Base-by-base conservation (phyloP, 805 yeast genomes). In the Pichia occidentalis region DNA sequence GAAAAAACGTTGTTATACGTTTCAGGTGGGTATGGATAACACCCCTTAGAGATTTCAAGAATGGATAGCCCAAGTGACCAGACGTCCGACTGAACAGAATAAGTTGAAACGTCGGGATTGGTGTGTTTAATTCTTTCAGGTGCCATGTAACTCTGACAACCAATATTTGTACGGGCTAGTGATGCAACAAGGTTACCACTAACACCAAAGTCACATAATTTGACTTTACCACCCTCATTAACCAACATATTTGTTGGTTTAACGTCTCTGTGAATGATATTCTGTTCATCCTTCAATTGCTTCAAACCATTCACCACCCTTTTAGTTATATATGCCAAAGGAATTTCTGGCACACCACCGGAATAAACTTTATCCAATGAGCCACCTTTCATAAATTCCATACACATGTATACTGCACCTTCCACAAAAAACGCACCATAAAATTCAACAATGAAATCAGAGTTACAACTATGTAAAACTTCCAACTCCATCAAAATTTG, bases 71-170 rank as follows among this genome's bases (percentile, higher is more conserved):
- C 98, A 30, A 90, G 62, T 0, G 96, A 86, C 98, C 98, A 90
- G 44, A 90, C 77, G 61, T 90, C 98, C 8, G 95, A 80, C 54
- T 90, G 97, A 4, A 87, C 95, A 1, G 96, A 78, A 60, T 90
- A 90, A 0, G 92, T 76, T 7, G 75, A 68, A 48, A 77, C 88
- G 53, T 82, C 87, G 2, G 87, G 90, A 46, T 66, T 77, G 44
- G 71, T 52, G 0, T 84, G 75, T 53, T 80, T 78, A 50, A 92
- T 92, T 54, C 98, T 73, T 57, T 90, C 98, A 1, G 98, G 98
- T 1, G 97, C 97, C 97, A 92, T 92, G 60, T 90, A 90, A 1
- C 95, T 83, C 62, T 92, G 98, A 61, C 98, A 90, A 4, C 98
- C 98, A 48, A 90, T 86, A 51, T 92, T 90, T 0, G 98, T 90